phyloP scores from a whole-genome alignment of 2,329 filamentous ascomycete genomes.

The Beauveria scarabaeidicola region DNA sequence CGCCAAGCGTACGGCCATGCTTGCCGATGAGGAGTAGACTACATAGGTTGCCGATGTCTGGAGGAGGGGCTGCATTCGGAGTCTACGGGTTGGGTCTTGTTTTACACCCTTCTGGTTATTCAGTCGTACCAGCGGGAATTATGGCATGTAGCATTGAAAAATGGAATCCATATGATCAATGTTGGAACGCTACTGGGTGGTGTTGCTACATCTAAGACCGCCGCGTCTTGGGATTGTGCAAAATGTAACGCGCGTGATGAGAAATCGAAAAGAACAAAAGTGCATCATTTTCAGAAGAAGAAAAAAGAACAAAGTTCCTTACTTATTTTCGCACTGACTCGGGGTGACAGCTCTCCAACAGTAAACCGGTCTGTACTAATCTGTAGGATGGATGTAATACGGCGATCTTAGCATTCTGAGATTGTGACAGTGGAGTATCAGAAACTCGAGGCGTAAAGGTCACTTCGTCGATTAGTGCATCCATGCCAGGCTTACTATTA shows the following conservation, averaged over 20 bases:
- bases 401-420: no score
- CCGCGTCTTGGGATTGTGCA: not conserved
- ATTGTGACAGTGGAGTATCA: no score
- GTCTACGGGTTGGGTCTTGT: conserved; percentile 51
- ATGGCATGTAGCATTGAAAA: conserved; percentile 51
- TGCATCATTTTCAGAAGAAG: not conserved
- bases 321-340: not conserved
- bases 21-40: conserved; percentile 55
- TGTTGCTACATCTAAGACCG: conserved; percentile 2
- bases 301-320: not conserved
- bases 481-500: no score
- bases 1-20: conserved; percentile 82
- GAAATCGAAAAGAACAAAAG: conserved; percentile 7
- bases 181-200: conserved; percentile 17
- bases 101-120: conserved; percentile 38
- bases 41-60: conserved; percentile 38
- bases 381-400: no score
- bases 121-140: conserved; percentile 42
- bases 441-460: not conserved
- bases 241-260: conserved; percentile 10
- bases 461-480: no score
- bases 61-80: conserved; percentile 51
- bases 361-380: not conserved
- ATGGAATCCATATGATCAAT: conserved; percentile 42
- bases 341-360: not conserved